Evolutionary conservation across 805 yeast species (phyloP), one percentile per base, ranked within the genome.

Genomic region (Yarrowia keelungensis): DNA sequence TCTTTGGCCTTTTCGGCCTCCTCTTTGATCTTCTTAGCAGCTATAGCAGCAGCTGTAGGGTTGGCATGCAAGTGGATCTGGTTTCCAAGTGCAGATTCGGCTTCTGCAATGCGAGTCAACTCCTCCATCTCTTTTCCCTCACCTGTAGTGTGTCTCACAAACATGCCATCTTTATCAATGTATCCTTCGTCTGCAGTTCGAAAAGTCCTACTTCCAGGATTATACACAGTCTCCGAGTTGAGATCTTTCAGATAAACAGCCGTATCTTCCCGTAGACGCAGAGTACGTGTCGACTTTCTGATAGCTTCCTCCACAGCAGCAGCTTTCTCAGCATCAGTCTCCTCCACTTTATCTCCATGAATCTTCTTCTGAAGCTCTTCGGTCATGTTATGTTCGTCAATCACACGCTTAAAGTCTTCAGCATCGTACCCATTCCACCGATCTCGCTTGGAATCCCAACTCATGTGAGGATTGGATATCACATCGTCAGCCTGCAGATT

Each of bases 361-460:
- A 70, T 61, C 41, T 70, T 58, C 69, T 71, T 69, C 51, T 62
- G 61, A 39, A 68, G 71, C n/a, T 64, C 64, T 41, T 66, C 62
- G 35, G 71, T 64, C 41, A 71, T 66, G 39, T 72, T 66, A 69
- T 74, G 74, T 53, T 75, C 70, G 71, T 79, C 80, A 71, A 80
- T 76, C 39, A 84, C 83, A 12, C 81, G 78, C 59, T 82, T 84
- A 80, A 89, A 90, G 67, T 89, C 91, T 11, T 81, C 79, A 0
- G 85, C 82, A 56, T 89, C 87, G 75, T 86, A 90, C 0, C 97
- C 97, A 74, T 85, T 89, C 97, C 95, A 91, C 69, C 91, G 81
- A 77, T 91, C 97, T 69, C 92, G 79, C 71, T 88, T 89, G 11
- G 87, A 84, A 73, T 90, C 96, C 83, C 87, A 91, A 56, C 83